Conservation (phyloP, 1,284 basidiomycete species). For the Cyathus olla region DNA sequence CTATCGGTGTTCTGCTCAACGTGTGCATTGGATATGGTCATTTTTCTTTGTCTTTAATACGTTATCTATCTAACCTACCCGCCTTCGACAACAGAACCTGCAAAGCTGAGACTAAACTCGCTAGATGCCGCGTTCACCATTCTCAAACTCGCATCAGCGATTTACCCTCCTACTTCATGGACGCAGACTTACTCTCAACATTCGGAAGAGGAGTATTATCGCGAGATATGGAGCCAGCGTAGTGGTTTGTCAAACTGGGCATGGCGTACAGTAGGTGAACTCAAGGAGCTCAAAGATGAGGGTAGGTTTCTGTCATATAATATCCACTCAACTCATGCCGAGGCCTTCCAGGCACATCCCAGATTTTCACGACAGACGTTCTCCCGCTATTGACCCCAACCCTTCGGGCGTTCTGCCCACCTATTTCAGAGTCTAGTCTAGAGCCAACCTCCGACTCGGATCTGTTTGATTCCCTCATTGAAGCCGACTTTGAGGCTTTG, state of each 20-base stretch:
- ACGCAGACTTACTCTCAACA: slow-evolving; percentile 34
- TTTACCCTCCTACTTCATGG: slow-evolving; percentile 81
- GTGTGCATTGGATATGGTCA: slow-evolving; percentile 82
- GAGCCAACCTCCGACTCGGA: slow-evolving; percentile 55
- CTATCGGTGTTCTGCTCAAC: slow-evolving; percentile 86
- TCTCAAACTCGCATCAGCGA: slow-evolving; percentile 71
- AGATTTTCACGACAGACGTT: slow-evolving; percentile 67
- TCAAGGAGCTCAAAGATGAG: slow-evolving; percentile 72
- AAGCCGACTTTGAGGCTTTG: slow-evolving; percentile 77
- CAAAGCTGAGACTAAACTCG: slow-evolving; percentile 74
- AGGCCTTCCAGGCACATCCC: slow-evolving; percentile 4
- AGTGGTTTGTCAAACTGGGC: slow-evolving; percentile 78
- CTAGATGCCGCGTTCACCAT: slow-evolving; percentile 76
- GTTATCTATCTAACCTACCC: neutral
- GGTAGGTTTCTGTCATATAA: slow-evolving; percentile 47
- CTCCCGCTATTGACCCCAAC: slow-evolving; percentile 73
- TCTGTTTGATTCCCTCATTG: slow-evolving; percentile 63
- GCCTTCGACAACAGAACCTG: slow-evolving; percentile 63
- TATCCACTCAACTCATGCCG: neutral
- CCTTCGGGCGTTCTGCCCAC: slow-evolving; percentile 67
- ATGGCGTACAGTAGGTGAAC: slow-evolving; percentile 77
- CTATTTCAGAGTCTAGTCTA: slow-evolving; percentile 51
- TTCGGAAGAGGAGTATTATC: slow-evolving; percentile 31
- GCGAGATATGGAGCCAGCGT: slow-evolving; percentile 69
- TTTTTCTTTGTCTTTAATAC: neutral